Base-by-base conservation (phyloP, 305 asterid genomes). In the Euphrasia arctica region DNA sequence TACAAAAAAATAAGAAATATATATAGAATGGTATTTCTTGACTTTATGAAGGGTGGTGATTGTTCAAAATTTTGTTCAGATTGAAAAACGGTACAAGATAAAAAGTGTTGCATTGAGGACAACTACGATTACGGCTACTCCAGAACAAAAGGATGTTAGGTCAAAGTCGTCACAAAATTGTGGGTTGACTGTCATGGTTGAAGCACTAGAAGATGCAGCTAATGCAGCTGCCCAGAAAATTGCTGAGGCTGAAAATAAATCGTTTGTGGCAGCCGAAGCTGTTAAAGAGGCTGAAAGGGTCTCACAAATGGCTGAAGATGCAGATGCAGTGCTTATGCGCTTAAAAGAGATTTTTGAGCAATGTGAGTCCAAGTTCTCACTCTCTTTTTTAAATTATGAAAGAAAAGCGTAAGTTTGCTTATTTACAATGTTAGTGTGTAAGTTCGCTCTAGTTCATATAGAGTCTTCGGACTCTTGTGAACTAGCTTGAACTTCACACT, bases 201-300 rank as follows among this genome's bases (percentile, higher is more conserved):
- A 51, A n/a, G 18, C 52, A 18, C 29, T 51, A 4, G 57, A 51
- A 51, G 57, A 51, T 51, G 57, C 57, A 8, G 57, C 57, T 18
- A 51, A 51, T 13, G 22, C 29, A 8, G 57, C 57, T 51, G 57
- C 57, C 31, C 57, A 51, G 1, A 51, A 51, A 51, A 18, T 51
- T 51, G 57, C 57, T 13, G 57, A 51, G 57, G 57, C 57, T 22
- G 57, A 51, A 51, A 51, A 51, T 51, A 51, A 51, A 51, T 14
- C 57, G 6, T 51, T 51, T 51, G 57, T 51, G 57, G 57, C 57
- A 3, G 57, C 57, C 6, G 57, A 51, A 51, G 57, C 57, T 13
- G 57, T 51, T 51, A 51, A 18, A 51, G 57, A 51, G 29, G 7
- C 57, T 18, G 57, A 51, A 18, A 51, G 57, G 57, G 29, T 51